Evolutionary conservation across 495 filamentous ascomycete species (phyloP).

Genomic region (Penicillium cosmopolitanum): DNA sequence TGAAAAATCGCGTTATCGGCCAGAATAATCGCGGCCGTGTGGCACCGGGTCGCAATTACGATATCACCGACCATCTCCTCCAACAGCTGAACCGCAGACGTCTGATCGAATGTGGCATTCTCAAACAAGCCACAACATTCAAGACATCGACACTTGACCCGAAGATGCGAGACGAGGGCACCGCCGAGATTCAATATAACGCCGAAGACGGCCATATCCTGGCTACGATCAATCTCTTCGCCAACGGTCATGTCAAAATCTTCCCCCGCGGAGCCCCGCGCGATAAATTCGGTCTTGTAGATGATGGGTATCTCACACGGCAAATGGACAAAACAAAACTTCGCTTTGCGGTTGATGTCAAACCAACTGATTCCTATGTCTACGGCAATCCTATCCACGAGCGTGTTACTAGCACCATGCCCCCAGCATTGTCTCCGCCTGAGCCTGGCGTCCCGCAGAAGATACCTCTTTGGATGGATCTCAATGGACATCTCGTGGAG

Average conservation of each 20-base stretch:
- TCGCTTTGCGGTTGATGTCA: conserved; percentile 63
- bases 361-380: conserved; percentile 59
- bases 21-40: conserved; percentile 57
- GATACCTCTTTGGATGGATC: conserved; percentile 80
- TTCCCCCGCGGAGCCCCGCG: conserved; percentile 59
- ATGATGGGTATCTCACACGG: conserved; percentile 72
- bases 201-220: conserved; percentile 69
- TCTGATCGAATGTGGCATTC: conserved; percentile 47
- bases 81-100: conserved; percentile 50
- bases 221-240: conserved; percentile 69
- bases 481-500: conserved; percentile 64
- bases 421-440: conserved; percentile 30
- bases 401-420: conserved; percentile 21
- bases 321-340: conserved; percentile 68
- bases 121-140: conserved; percentile 58
- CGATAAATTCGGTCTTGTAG: conserved; percentile 71
- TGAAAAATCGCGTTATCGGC: conserved; percentile 61
- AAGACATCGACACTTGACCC: conserved; percentile 60
- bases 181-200: conserved; percentile 34
- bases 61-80: conserved; percentile 60
- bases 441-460: conserved; percentile 30
- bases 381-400: conserved; percentile 59
- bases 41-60: conserved; percentile 57
- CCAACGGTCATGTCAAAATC: conserved; percentile 59
- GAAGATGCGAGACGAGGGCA: conserved; percentile 45